Percentiles rank a stretch among this genome's conserved stretches.
Conservation (phyloP, 345 rosid species). For the Kernera saxatilis region DNA sequence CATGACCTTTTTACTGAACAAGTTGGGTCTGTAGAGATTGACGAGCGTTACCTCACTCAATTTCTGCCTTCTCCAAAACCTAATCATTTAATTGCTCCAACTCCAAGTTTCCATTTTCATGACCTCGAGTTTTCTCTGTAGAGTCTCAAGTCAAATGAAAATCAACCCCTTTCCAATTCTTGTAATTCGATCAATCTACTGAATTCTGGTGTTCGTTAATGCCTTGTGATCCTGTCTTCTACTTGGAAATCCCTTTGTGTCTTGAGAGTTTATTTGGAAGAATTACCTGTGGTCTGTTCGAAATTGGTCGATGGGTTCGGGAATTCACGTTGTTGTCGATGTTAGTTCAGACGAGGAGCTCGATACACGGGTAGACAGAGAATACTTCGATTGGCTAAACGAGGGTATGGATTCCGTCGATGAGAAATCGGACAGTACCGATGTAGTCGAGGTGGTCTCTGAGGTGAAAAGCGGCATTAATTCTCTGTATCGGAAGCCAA, state of each 20-base stretch:
- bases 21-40: background rate
- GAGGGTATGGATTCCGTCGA: background rate
- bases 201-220: background rate
- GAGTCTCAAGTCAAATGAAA: background rate
- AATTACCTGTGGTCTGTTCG: background rate
- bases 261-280: too few relatives aligned
- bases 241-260: background rate
- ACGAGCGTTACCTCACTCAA: background rate
- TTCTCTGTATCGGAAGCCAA: constrained; percentile 11
- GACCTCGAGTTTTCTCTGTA: background rate
- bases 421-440: constrained; percentile 16
- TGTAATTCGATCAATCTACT: background rate
- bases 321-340: constrained; percentile 8
- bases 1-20: too few relatives aligned
- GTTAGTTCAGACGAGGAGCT: constrained; percentile 27
- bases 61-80: background rate
- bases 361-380: background rate
- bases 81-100: background rate
- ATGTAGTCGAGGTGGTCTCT: constrained; percentile 17
- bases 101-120: background rate
- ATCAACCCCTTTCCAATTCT: background rate
- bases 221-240: background rate
- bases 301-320: constrained; percentile 9
- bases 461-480: constrained; percentile 2
- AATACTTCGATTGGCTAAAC: background rate